Evolutionary conservation across 352 stramenopile species (phyloP).

Genomic region (Pythium utonaiense): DNA sequence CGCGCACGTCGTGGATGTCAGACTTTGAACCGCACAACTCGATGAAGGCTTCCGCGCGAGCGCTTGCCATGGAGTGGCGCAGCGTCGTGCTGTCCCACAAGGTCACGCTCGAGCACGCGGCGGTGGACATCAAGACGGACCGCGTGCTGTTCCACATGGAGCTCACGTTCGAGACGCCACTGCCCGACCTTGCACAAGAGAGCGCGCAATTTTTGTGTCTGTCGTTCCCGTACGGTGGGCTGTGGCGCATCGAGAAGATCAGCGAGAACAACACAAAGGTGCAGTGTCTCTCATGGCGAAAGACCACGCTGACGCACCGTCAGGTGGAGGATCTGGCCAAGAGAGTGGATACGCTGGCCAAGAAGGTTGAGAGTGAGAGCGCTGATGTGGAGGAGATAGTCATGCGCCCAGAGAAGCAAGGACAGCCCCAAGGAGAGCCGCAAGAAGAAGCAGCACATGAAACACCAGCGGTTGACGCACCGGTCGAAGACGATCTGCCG

Average conservation of each 20-base stretch:
- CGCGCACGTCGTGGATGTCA: not conserved
- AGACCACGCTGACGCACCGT: constrained; percentile 36
- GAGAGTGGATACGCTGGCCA: constrained; percentile 37
- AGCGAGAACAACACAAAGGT: constrained; percentile 33
- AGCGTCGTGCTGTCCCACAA: constrained; percentile 43
- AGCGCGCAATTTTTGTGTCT: constrained; percentile 42
- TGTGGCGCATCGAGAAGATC: constrained; percentile 50
- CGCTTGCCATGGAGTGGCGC: not conserved
- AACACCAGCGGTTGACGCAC: too few species aligned
- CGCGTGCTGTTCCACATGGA: constrained; percentile 51
- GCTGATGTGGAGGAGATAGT: too few species aligned
- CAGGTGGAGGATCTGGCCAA: constrained; percentile 15
- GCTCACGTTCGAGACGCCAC: constrained; percentile 34
- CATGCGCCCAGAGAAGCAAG: too few species aligned
- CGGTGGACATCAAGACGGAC: constrained; percentile 49
- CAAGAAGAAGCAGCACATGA: not conserved
- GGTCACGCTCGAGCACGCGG: constrained; percentile 44
- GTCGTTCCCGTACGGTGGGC: constrained; percentile 45
- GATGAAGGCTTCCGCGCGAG: not conserved
- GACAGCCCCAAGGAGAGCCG: too few species aligned
- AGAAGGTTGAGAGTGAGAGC: constrained; percentile 25
- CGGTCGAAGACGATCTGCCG: constrained; percentile 7
- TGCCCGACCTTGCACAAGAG: constrained; percentile 26
- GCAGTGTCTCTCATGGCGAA: constrained; percentile 47
- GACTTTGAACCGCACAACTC: not conserved